Percentiles rank a stretch among this genome's conserved stretches.
Conservation (phyloP, 345 rosid species). For the Theobroma cacao region DNA sequence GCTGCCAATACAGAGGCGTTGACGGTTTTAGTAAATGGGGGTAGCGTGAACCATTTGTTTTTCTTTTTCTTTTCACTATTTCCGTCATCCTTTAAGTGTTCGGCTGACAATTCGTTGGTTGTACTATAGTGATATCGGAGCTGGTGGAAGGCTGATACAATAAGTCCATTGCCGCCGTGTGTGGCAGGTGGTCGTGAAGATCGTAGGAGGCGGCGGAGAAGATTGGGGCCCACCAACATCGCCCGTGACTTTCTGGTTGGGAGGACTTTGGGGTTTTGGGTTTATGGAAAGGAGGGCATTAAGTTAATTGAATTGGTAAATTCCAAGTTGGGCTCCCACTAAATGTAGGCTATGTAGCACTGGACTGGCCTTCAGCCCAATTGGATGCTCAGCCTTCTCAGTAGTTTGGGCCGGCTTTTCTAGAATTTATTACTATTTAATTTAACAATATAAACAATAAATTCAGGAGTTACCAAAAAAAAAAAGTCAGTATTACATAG, state of each 20-base stretch:
- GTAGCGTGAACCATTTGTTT: conserved; percentile 70
- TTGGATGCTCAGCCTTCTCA: background rate
- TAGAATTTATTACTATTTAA: background rate
- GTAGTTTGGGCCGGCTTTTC: background rate
- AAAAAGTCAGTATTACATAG: no score
- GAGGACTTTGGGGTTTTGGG: background rate
- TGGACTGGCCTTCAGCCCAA: background rate
- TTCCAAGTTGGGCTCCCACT: background rate
- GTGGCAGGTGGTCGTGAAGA: conserved; percentile 9
- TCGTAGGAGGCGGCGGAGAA: conserved; percentile 41
- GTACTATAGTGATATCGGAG: conserved; percentile 27
- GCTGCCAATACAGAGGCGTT: conserved; percentile 48
- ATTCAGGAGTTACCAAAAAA: no score
- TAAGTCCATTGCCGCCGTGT: background rate
- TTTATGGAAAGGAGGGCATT: background rate
- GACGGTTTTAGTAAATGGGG: conserved; percentile 52
- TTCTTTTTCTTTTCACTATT: conserved; percentile 9
- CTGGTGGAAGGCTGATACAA: conserved; percentile 2
- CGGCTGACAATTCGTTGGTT: background rate
- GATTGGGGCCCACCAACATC: conserved; percentile 22
- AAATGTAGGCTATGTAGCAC: background rate
- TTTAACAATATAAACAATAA: no score
- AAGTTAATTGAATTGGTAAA: background rate
- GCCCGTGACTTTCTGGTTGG: background rate
- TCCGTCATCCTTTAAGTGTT: background rate